phyloP scores from a whole-genome alignment of 2,329 filamentous ascomycete genomes.

The Daldinia eschscholtzii region DNA sequence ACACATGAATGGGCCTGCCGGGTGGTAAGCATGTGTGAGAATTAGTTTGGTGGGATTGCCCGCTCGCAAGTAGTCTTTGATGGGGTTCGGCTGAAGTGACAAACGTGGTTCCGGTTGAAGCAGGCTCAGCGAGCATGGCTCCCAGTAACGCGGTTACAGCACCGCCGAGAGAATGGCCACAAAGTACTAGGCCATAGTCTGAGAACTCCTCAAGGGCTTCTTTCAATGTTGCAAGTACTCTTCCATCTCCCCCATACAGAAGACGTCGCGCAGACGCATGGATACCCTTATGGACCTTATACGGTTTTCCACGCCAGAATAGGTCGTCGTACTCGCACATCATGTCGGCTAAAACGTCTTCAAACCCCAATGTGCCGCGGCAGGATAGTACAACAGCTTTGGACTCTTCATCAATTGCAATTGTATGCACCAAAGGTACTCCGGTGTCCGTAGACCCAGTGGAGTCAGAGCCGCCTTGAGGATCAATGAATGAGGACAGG shows the following conservation, averaged over 20 bases:
- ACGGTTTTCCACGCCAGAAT: conserved; percentile 71
- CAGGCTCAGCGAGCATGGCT: conserved; percentile 77
- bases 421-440: conserved; percentile 78
- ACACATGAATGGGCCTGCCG: conserved; percentile 80
- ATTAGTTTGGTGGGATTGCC: conserved; percentile 33
- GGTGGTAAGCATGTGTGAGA: conserved; percentile 68
- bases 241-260: conserved; percentile 74
- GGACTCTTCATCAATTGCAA: conserved; percentile 77
- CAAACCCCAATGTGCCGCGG: conserved; percentile 78
- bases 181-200: conserved; percentile 77
- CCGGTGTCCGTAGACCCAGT: conserved; percentile 74
- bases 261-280: conserved; percentile 77
- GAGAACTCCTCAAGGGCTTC: conserved; percentile 74
- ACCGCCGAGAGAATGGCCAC: conserved; percentile 77
- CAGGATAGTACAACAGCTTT: conserved; percentile 80
- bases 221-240: conserved; percentile 74
- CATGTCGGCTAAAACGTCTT: conserved; percentile 80
- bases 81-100: conserved; percentile 69
- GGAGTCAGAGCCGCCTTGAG: conserved; percentile 74
- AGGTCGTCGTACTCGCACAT: conserved; percentile 79
- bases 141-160: conserved; percentile 78
- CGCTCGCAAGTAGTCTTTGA: conserved; percentile 55
- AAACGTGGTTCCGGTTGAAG: conserved; percentile 67
- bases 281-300: conserved; percentile 81
- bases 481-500: conserved; percentile 77